Conservation (phyloP, 805 yeast genomes). For the Candida dendrica region DNA sequence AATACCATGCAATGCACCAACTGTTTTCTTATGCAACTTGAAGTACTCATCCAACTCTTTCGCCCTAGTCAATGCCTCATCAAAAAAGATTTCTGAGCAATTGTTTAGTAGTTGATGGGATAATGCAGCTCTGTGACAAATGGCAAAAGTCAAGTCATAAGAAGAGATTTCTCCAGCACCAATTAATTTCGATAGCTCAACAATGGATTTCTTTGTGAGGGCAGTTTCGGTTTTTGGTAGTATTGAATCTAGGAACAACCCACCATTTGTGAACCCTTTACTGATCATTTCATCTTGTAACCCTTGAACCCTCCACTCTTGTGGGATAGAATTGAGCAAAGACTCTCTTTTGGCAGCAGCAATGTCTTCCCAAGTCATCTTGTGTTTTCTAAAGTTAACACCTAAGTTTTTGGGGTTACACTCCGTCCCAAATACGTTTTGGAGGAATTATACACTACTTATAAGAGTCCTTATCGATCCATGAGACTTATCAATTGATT, state of each 20-base stretch:
- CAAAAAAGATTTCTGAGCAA: slow-evolving; percentile 33
- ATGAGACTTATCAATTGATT: not conserved
- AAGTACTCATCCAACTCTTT: slow-evolving; percentile 41
- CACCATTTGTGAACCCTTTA: not conserved
- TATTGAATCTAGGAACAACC: slow-evolving; percentile 3
- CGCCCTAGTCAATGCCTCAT: slow-evolving; percentile 51
- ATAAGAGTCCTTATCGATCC: not conserved
- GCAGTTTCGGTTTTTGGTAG: slow-evolving; percentile 3
- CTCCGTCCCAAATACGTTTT: too few species aligned
- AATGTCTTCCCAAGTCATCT: slow-evolving; percentile 11
- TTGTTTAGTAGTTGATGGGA: slow-evolving; percentile 42
- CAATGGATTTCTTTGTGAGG: not conserved
- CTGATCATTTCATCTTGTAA: not conserved
- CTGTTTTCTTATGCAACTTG: slow-evolving; percentile 35
- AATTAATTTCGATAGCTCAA: slow-evolving; percentile 4
- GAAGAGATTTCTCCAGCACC: not conserved
- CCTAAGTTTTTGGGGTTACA: too few species aligned
- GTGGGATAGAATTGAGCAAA: slow-evolving; percentile 7
- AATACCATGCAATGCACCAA: slow-evolving; percentile 61
- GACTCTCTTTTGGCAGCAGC: slow-evolving; percentile 9
- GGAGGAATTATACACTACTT: not conserved
- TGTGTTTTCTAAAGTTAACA: not conserved
- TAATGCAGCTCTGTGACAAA: slow-evolving; percentile 47
- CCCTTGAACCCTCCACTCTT: slow-evolving; percentile 3
- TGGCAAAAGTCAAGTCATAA: slow-evolving; percentile 27